A percentile compares a stretch with the other conserved stretches of the same genome.
phyloP scores from a whole-genome alignment of 495 filamentous ascomycete genomes.

The Aspergillus bridgeri region DNA sequence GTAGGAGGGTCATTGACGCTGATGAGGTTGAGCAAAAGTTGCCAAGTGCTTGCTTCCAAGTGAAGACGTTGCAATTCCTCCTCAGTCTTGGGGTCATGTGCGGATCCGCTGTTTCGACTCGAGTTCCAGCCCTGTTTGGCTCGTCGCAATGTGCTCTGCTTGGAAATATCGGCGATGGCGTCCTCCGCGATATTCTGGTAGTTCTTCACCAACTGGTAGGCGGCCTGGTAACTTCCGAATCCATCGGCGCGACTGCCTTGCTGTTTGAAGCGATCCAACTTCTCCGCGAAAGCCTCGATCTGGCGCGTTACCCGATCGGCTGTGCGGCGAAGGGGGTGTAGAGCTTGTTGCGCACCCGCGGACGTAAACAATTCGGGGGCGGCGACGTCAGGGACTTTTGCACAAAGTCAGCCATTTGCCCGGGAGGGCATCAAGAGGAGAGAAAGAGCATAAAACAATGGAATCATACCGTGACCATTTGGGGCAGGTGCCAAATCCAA shows the following conservation, averaged over 20 bases:
- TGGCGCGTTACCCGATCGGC: conserved; percentile 60
- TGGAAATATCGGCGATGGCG: conserved; percentile 37
- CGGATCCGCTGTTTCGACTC: conserved; percentile 30
- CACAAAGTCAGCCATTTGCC: conserved; percentile 17
- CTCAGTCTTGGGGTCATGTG: conserved; percentile 34
- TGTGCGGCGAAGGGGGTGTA: conserved; percentile 55
- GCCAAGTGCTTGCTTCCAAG: conserved; percentile 82
- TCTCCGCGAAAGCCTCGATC: conserved; percentile 63
- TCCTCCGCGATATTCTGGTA: conserved; percentile 41
- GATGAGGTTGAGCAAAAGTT: conserved; percentile 66
- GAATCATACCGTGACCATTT: conserved; percentile 21
- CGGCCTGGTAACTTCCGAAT: conserved; percentile 38
- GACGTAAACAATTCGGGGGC: conserved; percentile 46
- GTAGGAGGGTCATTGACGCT: conserved; percentile 46
- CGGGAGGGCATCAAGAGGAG: background rate
- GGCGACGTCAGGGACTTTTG: conserved; percentile 14
- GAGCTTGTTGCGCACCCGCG: conserved; percentile 45
- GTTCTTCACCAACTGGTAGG: conserved; percentile 42
- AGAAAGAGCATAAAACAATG: too few species aligned
- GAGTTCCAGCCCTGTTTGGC: conserved; percentile 30
- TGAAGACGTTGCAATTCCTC: conserved; percentile 64
- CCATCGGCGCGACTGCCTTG: conserved; percentile 34
- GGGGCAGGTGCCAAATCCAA: conserved; percentile 12
- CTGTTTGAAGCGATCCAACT: conserved; percentile 56
- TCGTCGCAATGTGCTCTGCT: conserved; percentile 34